A percentile compares a stretch with the other conserved stretches of the same genome.
Conservation (phyloP, 371 early-diverging fungal species). For the Conidiobolus incongruus region DNA sequence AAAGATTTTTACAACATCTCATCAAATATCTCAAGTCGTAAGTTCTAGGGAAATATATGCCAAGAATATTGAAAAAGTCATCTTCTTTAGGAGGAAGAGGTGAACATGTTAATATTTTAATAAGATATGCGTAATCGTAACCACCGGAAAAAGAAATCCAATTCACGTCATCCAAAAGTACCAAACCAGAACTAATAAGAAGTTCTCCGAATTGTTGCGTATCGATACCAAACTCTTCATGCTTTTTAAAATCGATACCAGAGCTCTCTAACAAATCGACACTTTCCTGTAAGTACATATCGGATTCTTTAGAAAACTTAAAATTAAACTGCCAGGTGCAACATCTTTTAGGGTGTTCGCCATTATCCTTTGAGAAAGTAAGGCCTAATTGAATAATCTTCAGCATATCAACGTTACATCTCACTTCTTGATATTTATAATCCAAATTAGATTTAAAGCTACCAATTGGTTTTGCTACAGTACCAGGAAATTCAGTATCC, state of each 20-base stretch:
- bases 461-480: constrained; percentile 97
- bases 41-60: constrained; percentile 89
- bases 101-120: constrained; percentile 87
- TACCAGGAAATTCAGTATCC: constrained; percentile 99
- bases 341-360: constrained; percentile 69
- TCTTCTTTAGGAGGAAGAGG: constrained; percentile 81
- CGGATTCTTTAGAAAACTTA: constrained; percentile 82
- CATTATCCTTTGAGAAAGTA: constrained; percentile 86
- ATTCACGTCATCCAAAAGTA: constrained; percentile 76
- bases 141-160: constrained; percentile 95
- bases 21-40: constrained; percentile 98
- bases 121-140: constrained; percentile 98
- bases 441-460: constrained; percentile 85
- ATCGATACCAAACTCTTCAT: constrained; percentile 95
- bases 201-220: constrained; percentile 94
- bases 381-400: constrained; percentile 98
- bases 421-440: constrained; percentile 93
- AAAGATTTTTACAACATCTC: constrained; percentile 86
- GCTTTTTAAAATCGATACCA: constrained; percentile 95
- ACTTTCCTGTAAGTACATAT: constrained; percentile 99
- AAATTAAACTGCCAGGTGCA: constrained; percentile 99
- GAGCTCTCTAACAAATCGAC: constrained; percentile 93
- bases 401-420: constrained; percentile 97
- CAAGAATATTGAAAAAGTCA: constrained; percentile 87
- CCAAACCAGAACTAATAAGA: constrained; percentile 92